A percentile compares a stretch with the other conserved stretches of the same genome.
Conservation (phyloP, 2,329 filamentous ascomycete genomes). For the Neophaeococcomyces mojaviensis region DNA sequence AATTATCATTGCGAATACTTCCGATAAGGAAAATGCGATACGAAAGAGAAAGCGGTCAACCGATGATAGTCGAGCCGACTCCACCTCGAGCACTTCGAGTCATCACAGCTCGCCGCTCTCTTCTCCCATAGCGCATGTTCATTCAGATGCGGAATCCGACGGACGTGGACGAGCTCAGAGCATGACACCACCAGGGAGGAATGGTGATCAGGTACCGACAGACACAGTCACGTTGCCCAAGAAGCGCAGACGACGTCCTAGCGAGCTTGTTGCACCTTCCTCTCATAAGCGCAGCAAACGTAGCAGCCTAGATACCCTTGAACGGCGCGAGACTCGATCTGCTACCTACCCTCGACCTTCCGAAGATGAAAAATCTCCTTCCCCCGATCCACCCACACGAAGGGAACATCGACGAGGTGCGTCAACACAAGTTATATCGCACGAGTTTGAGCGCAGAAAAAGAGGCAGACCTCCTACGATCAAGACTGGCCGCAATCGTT, state of each 20-base stretch:
- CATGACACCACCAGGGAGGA: neutral
- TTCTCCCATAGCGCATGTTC: conserved; percentile 16
- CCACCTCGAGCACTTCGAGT: conserved; percentile 13
- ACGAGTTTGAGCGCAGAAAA: conserved; percentile 27
- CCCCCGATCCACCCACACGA: conserved; percentile 19
- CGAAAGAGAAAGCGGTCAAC: conserved; percentile 23
- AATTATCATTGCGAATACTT: conserved; percentile 11
- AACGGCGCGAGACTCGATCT: conserved; percentile 26
- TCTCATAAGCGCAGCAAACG: conserved; percentile 16
- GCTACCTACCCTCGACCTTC: conserved; percentile 25
- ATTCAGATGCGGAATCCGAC: conserved; percentile 22
- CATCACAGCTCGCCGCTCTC: conserved; percentile 23
- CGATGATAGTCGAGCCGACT: conserved; percentile 11
- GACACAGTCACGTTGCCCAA: conserved; percentile 8
- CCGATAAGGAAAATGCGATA: conserved; percentile 15
- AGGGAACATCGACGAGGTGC: conserved; percentile 22
- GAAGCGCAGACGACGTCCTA: conserved; percentile 19
- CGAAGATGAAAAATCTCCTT: conserved; percentile 23
- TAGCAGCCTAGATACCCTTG: conserved; percentile 14
- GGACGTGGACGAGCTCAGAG: conserved; percentile 3
- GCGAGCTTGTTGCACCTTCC: conserved; percentile 17
- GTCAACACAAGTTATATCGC: conserved; percentile 23
- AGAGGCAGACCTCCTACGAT: conserved; percentile 33
- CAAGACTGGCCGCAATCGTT: conserved; percentile 37
- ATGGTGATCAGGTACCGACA: neutral